These are phyloP conservation scores for Ogataea philodendri DNA, from an alignment of 805 yeast genomes.

Conservation along the genomic window DNA sequence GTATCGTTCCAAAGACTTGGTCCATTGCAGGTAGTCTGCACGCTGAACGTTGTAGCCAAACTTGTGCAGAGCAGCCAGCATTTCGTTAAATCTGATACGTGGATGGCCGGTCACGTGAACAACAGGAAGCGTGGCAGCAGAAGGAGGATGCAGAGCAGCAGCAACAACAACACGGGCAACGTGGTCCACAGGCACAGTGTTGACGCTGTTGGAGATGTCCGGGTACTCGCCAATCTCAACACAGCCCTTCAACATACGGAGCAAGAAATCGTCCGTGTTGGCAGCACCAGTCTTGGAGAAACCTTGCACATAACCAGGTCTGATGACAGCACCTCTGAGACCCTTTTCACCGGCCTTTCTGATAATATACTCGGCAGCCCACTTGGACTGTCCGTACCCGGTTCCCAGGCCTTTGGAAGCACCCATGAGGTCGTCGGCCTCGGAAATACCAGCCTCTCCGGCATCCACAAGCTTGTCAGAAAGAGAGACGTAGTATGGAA, in stretches of 20 bases:
- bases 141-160: conserved; percentile 74
- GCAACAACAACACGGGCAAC: conserved; percentile 91
- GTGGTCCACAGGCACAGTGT: conserved; percentile 98
- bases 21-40: conserved; percentile 78
- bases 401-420: conserved; percentile 79
- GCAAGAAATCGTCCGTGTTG: conserved; percentile 93
- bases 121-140: conserved; percentile 50
- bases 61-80: conserved; percentile 56
- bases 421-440: conserved; percentile 79
- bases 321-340: conserved; percentile 78
- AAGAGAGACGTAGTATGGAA: conserved; percentile 70
- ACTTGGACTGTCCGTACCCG: conserved; percentile 97
- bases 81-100: conserved; percentile 75
- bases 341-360: conserved; percentile 89
- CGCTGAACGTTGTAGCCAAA: conserved; percentile 72
- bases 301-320: conserved; percentile 97
- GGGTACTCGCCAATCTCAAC: conserved; percentile 85
- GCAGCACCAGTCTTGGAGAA: conserved; percentile 79
- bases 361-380: conserved; percentile 92
- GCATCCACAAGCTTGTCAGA: conserved; percentile 66
- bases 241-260: conserved; percentile 93
- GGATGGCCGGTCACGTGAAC: conserved; percentile 99
- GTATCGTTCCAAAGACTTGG: conserved; percentile 65
- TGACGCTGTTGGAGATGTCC: conserved; percentile 80
- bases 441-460: conserved; percentile 74